Evolutionary conservation across 2,329 filamentous ascomycete species (phyloP).

Genomic region (Trichoderma koningiopsis): DNA sequence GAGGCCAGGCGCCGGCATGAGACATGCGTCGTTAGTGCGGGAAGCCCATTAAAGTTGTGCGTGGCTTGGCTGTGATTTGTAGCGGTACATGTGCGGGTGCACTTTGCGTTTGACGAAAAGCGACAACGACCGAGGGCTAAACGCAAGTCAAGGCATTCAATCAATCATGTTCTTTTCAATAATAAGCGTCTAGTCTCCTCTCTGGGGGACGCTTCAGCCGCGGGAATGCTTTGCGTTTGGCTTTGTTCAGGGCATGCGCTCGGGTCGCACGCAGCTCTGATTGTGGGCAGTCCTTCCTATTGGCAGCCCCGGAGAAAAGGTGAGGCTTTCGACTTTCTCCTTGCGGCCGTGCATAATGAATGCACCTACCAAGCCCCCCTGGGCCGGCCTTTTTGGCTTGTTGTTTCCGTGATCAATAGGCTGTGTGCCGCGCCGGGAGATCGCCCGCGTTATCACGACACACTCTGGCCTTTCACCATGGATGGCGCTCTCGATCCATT

Average conservation of each 20-base stretch:
- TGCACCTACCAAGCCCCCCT: not conserved
- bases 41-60: not conserved
- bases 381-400: not conserved
- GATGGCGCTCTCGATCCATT: not conserved
- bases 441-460: not conserved
- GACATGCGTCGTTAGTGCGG: constrained; percentile 16
- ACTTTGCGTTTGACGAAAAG: not conserved
- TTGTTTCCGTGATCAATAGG: constrained; percentile 4
- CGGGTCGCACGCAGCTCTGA: not conserved
- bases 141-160: not conserved
- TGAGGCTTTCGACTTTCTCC: not conserved
- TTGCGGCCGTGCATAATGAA: not conserved
- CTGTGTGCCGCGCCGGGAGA: constrained; percentile 10
- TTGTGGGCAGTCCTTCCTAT: not conserved
- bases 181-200: not conserved
- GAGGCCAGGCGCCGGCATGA: constrained; percentile 10
- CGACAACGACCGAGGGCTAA: not conserved
- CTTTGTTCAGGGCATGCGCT: not conserved
- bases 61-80: not conserved
- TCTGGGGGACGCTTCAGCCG: not conserved
- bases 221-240: not conserved
- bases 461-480: not conserved
- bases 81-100: not conserved
- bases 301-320: not conserved
- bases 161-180: not conserved